Conservation (phyloP, 805 yeast genomes). For the Saturnispora galanensis region DNA sequence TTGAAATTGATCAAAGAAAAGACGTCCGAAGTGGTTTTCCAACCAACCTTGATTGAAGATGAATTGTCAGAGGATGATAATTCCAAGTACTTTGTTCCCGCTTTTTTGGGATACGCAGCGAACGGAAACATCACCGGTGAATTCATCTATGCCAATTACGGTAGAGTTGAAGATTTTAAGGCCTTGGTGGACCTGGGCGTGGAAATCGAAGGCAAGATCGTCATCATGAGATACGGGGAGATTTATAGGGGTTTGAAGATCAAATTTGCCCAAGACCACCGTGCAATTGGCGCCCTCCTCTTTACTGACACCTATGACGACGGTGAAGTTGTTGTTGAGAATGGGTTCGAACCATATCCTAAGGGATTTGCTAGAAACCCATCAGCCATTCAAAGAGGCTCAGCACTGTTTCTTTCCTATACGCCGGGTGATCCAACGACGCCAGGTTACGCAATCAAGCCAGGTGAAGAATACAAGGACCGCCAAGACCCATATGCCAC, state of each 20-base stretch:
- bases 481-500: conserved; percentile 39
- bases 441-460: conserved; percentile 55
- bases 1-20: conserved; percentile 31
- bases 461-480: conserved; percentile 38
- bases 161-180: conserved; percentile 51
- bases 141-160: conserved; percentile 61
- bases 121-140: conserved; percentile 64
- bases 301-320: conserved; percentile 68
- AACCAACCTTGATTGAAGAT: conserved; percentile 48
- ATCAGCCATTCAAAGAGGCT: conserved; percentile 66
- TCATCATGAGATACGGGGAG: conserved; percentile 55
- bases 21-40: conserved; percentile 27
- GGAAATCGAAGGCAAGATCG: conserved; percentile 47
- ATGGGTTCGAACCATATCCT: conserved; percentile 61
- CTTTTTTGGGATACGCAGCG: conserved; percentile 71
- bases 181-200: conserved; percentile 37
- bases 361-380: conserved; percentile 73
- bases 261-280: conserved; percentile 63
- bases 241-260: conserved; percentile 69
- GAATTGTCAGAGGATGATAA: conserved; percentile 39
- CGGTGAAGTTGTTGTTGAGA: conserved; percentile 37
- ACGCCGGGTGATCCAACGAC: conserved; percentile 76
- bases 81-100: conserved; percentile 45
- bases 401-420: conserved; percentile 50
- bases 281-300: conserved; percentile 56